These are phyloP conservation scores for Amoebophrya sp. DNA, from an alignment of 169 alveolate genomes.

Conservation along the genomic window DNA sequence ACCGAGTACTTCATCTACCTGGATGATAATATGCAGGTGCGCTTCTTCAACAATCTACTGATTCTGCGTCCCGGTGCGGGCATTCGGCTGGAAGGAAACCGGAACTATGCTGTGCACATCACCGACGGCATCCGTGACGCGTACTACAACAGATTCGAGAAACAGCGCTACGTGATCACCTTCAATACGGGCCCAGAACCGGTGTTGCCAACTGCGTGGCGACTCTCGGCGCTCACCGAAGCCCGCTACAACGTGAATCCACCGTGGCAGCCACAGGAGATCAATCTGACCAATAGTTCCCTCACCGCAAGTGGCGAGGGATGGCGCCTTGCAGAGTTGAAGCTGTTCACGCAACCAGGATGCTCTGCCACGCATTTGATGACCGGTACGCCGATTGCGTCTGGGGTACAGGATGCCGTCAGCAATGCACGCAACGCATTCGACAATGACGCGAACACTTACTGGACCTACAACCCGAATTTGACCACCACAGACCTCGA, in stretches of 20 bases:
- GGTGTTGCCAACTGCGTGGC: background rate
- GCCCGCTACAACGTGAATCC: background rate
- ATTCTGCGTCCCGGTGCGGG: background rate
- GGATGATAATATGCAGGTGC: conserved; percentile 12
- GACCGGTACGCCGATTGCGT: conserved; percentile 7
- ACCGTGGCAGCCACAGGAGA: background rate
- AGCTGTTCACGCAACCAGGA: background rate
- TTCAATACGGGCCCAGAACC: conserved; percentile 9
- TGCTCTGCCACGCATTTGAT: background rate
- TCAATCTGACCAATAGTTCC: background rate
- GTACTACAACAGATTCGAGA: conserved; percentile 9
- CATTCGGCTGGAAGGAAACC: background rate
- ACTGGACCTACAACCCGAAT: conserved; percentile 24
- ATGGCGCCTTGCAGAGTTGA: background rate
- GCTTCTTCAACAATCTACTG: background rate
- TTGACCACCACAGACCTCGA: background rate
- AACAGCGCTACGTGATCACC: background rate
- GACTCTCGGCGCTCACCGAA: background rate
- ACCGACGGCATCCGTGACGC: conserved; percentile 4
- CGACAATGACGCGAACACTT: background rate
- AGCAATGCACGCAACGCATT: background rate
- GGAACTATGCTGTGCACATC: background rate
- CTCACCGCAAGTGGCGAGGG: background rate
- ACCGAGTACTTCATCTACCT: conserved; percentile 7
- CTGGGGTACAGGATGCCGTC: background rate